Conservation (phyloP, 1,139 yeast species). For the Magnusiomyces suaveolens region DNA sequence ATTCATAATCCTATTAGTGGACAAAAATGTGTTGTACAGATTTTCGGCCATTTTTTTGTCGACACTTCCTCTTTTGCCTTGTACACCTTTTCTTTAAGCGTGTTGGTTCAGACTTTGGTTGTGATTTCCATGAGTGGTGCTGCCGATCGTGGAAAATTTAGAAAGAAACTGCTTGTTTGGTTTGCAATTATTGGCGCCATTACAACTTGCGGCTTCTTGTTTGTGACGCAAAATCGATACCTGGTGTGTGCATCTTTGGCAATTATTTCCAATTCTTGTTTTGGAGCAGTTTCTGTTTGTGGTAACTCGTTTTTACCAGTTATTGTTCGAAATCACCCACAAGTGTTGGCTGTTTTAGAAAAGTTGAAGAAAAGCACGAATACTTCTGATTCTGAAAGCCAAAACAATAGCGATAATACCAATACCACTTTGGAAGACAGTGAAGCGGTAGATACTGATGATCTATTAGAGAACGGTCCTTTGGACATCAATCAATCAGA, state of each 20-base stretch:
- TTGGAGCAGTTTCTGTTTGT: constrained; percentile 64
- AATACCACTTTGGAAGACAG: background rate
- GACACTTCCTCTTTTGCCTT: constrained; percentile 62
- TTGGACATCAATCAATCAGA: constrained; percentile 3
- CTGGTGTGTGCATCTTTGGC: constrained; percentile 49
- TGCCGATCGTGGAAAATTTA: constrained; percentile 46
- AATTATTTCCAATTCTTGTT: constrained; percentile 50
- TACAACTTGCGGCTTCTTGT: constrained; percentile 40
- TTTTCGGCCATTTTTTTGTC: constrained; percentile 39
- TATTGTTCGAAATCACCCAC: constrained; percentile 36
- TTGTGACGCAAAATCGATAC: constrained; percentile 39
- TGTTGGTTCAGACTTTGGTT: constrained; percentile 51
- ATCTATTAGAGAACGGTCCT: background rate
- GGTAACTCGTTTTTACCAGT: constrained; percentile 63
- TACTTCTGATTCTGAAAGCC: background rate
- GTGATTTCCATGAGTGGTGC: constrained; percentile 65
- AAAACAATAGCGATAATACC: background rate
- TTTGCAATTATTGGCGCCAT: constrained; percentile 51
- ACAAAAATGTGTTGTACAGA: constrained; percentile 39
- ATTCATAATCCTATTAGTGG: constrained; percentile 15
- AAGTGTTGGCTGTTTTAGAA: constrained; percentile 8
- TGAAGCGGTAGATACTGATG: constrained; percentile 1
- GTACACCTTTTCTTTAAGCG: constrained; percentile 57
- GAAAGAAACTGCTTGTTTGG: constrained; percentile 42
- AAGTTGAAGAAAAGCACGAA: constrained; percentile 1